A percentile compares a stretch with the other conserved stretches of the same genome.
phyloP scores from a whole-genome alignment of 1,284 basidiomycete genomes.

The Ustilago crameri region DNA sequence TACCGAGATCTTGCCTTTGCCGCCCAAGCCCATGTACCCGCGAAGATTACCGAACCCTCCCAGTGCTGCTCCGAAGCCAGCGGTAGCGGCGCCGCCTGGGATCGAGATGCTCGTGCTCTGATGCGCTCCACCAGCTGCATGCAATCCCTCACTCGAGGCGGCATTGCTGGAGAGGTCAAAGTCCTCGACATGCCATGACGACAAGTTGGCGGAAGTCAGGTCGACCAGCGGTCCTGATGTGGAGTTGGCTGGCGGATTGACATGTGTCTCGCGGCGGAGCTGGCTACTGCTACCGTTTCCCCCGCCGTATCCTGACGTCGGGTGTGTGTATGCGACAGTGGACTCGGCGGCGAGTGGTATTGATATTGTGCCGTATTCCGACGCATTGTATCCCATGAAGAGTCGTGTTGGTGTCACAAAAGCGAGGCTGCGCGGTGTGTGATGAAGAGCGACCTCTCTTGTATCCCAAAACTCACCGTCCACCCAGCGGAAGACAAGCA shows the following conservation, averaged over 20 bases:
- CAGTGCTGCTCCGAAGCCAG: slow-evolving; percentile 40
- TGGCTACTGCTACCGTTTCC: slow-evolving; percentile 13
- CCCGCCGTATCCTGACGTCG: slow-evolving; percentile 27
- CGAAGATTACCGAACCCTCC: slow-evolving; percentile 77
- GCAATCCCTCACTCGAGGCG: slow-evolving; percentile 5
- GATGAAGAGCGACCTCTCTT: slow-evolving; percentile 81
- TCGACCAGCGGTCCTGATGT: slow-evolving; percentile 47
- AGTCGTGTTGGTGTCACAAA: slow-evolving; percentile 76
- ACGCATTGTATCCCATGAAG: slow-evolving; percentile 79
- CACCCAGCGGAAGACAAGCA: slow-evolving; percentile 84
- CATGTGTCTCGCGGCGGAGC: slow-evolving; percentile 36
- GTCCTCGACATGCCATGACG: slow-evolving; percentile 48
- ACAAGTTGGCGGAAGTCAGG: slow-evolving; percentile 26
- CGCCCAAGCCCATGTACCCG: slow-evolving; percentile 86
- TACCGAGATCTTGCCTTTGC: slow-evolving; percentile 76
- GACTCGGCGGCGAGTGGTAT: slow-evolving; percentile 68
- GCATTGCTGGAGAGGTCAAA: slow-evolving; percentile 37
- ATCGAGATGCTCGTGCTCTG: slow-evolving; percentile 28
- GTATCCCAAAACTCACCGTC: slow-evolving; percentile 82
- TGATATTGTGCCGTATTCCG: slow-evolving; percentile 80
- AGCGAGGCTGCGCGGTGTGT: slow-evolving; percentile 81
- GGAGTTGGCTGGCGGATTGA: slow-evolving; percentile 40
- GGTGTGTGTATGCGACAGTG: slow-evolving; percentile 46
- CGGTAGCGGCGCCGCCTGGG: slow-evolving; percentile 18
- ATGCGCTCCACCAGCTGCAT: slow-evolving; percentile 14